Evolutionary conservation across 140 eudicot species (phyloP).

Genomic region (Stevia rebaudiana): DNA sequence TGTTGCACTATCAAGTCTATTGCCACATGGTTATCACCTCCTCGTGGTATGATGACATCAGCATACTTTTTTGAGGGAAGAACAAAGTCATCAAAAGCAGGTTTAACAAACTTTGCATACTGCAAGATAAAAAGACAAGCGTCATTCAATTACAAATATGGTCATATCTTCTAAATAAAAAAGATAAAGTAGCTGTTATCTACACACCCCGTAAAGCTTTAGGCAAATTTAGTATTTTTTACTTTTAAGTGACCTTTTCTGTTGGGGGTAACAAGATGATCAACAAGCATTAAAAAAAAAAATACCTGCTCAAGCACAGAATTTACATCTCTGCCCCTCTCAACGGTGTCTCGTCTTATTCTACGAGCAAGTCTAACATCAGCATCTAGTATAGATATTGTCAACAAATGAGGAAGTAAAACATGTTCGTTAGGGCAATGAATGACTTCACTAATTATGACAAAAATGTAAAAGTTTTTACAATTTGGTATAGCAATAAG

Average conservation of each 20-base stretch:
- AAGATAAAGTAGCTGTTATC: slow-evolving; percentile 1
- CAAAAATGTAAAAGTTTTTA: neutral
- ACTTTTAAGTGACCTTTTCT: neutral
- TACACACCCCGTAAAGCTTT: slow-evolving; percentile 4
- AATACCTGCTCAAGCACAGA: slow-evolving; percentile 97
- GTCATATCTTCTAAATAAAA: neutral
- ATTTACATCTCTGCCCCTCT: slow-evolving; percentile 96
- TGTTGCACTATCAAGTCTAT: slow-evolving; percentile 96
- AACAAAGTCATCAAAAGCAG: slow-evolving; percentile 96
- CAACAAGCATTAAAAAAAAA: slow-evolving; percentile 6
- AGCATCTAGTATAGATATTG: slow-evolving; percentile 54
- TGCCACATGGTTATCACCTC: slow-evolving; percentile 98
- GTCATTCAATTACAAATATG: slow-evolving; percentile 8
- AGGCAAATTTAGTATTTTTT: neutral
- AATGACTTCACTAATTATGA: slow-evolving; percentile 12
- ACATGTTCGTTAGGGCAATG: slow-evolving; percentile 11
- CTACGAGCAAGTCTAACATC: slow-evolving; percentile 99
- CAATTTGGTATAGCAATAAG: neutral
- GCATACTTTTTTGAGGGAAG: slow-evolving; percentile 97
- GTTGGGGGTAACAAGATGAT: slow-evolving; percentile 8
- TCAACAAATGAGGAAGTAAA: slow-evolving; percentile 23
- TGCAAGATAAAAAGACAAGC: slow-evolving; percentile 36
- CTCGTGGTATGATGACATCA: slow-evolving; percentile 96
- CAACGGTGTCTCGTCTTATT: slow-evolving; percentile 94
- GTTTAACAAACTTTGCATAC: slow-evolving; percentile 99